phyloP scores from a whole-genome alignment of 140 eudicot genomes.

The Stevia rebaudiana region DNA sequence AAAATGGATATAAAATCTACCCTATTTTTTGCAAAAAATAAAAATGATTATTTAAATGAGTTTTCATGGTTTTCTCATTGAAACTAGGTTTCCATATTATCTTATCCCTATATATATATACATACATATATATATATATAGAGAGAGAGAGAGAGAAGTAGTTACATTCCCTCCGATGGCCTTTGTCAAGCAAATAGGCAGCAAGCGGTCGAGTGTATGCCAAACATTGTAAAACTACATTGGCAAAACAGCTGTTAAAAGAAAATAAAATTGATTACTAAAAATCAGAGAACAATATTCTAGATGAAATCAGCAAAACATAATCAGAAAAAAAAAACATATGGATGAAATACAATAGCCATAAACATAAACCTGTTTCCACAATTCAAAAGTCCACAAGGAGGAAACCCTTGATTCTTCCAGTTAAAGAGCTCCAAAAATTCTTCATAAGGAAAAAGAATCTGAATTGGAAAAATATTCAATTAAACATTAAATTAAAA shows the following conservation, averaged over 20 bases:
- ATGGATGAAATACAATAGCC: too few species aligned
- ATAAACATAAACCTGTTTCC: slow-evolving; percentile 70
- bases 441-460: slow-evolving; percentile 79
- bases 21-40: too few species aligned
- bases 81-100: too few species aligned
- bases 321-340: neutral
- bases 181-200: slow-evolving; percentile 75
- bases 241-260: slow-evolving; percentile 76
- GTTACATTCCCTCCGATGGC: slow-evolving; percentile 73
- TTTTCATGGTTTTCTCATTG: too few species aligned
- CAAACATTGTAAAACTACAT: slow-evolving; percentile 88
- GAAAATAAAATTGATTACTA: slow-evolving; percentile 3
- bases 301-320: neutral
- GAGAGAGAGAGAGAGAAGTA: slow-evolving; percentile 17
- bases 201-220: slow-evolving; percentile 83
- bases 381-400: slow-evolving; percentile 89
- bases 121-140: too few species aligned
- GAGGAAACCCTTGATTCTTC: slow-evolving; percentile 63
- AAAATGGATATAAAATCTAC: too few species aligned
- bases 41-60: too few species aligned
- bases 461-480: slow-evolving; percentile 38
- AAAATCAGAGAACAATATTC: slow-evolving; percentile 1
- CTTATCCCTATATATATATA: too few species aligned
- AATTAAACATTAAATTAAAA: neutral
- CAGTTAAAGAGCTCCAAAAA: slow-evolving; percentile 71